These are phyloP conservation scores for Colletotrichum cereale DNA, from an alignment of 2,329 filamentous ascomycete species.

Conservation along the genomic window DNA sequence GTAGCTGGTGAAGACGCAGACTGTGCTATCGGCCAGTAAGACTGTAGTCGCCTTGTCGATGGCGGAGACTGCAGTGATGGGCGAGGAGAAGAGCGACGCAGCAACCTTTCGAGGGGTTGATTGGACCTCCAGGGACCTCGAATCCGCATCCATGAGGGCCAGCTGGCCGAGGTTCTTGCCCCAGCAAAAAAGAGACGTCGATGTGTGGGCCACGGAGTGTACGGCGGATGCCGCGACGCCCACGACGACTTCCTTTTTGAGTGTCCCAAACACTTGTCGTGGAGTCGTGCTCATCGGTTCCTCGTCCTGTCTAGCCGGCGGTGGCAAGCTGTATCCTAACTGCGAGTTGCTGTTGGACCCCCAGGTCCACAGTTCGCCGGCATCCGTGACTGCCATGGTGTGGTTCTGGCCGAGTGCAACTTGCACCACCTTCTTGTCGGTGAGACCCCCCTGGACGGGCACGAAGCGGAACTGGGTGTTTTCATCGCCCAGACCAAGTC, in stretches of 20 bases:
- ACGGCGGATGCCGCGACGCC: slow-evolving; percentile 90
- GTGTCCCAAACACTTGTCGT: slow-evolving; percentile 88
- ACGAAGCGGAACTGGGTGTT: slow-evolving; percentile 88
- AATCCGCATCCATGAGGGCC: slow-evolving; percentile 94
- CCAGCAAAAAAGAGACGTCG: slow-evolving; percentile 87
- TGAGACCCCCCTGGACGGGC: slow-evolving; percentile 82
- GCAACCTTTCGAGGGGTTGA: slow-evolving; percentile 86
- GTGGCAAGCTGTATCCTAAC: slow-evolving; percentile 84
- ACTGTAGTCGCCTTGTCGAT: slow-evolving; percentile 92
- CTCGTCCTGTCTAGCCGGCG: slow-evolving; percentile 77
- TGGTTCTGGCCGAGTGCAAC: slow-evolving; percentile 93
- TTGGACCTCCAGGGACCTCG: slow-evolving; percentile 89
- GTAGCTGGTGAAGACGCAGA: slow-evolving; percentile 96
- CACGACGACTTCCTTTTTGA: slow-evolving; percentile 86
- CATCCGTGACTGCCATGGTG: slow-evolving; percentile 84
- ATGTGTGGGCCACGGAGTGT: slow-evolving; percentile 91
- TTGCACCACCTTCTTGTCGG: slow-evolving; percentile 79
- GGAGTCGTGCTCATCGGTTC: slow-evolving; percentile 85
- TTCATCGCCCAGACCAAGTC: slow-evolving; percentile 90
- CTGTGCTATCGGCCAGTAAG: slow-evolving; percentile 86
- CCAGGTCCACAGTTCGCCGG: slow-evolving; percentile 95
- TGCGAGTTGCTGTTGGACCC: slow-evolving; percentile 89
- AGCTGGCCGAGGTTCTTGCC: slow-evolving; percentile 96
- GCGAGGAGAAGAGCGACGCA: slow-evolving; percentile 81
- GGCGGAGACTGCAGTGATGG: slow-evolving; percentile 83